These are phyloP conservation scores for Retiboletus flavoniger DNA, from an alignment of 1,284 basidiomycete genomes.

Conservation along the genomic window DNA sequence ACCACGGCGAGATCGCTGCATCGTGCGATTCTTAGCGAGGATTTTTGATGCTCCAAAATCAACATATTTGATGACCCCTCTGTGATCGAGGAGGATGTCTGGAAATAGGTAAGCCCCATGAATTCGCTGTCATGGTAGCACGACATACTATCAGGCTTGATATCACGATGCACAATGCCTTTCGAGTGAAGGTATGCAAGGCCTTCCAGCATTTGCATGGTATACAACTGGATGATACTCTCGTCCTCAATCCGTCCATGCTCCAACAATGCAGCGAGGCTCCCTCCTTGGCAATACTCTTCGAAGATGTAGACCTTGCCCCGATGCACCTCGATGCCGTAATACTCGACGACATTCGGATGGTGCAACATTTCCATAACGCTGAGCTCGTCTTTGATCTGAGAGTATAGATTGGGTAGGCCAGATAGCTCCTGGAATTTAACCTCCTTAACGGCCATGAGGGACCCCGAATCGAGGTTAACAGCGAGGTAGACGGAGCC, in stretches of 20 bases:
- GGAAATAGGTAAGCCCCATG: conserved; percentile 16
- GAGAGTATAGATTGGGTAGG: conserved; percentile 81
- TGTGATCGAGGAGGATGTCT: conserved; percentile 95
- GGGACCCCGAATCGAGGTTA: conserved; percentile 93
- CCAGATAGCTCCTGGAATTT: conserved; percentile 93
- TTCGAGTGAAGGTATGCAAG: conserved; percentile 91
- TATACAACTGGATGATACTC: conserved; percentile 92
- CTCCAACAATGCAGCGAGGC: conserved; percentile 86
- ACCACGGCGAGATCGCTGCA: conserved; percentile 70
- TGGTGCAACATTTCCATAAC: conserved; percentile 99
- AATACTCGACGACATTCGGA: conserved; percentile 98
- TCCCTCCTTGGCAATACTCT: conserved; percentile 97
- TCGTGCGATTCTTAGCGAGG: conserved; percentile 88
- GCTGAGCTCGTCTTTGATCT: conserved; percentile 95
- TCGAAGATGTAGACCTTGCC: conserved; percentile 99
- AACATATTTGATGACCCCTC: conserved; percentile 95
- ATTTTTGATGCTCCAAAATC: conserved; percentile 99
- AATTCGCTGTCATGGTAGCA: conserved; percentile 5
- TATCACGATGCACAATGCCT: conserved; percentile 93
- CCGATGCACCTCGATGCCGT: conserved; percentile 98
- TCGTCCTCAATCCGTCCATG: conserved; percentile 97
- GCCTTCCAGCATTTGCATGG: conserved; percentile 96
- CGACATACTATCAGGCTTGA: conserved; percentile 97
- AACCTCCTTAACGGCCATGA: conserved; percentile 99
- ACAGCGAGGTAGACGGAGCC: conserved; percentile 98